Evolutionary conservation across 148 eudicot species (phyloP).

Genomic region (Nyssa sinensis): DNA sequence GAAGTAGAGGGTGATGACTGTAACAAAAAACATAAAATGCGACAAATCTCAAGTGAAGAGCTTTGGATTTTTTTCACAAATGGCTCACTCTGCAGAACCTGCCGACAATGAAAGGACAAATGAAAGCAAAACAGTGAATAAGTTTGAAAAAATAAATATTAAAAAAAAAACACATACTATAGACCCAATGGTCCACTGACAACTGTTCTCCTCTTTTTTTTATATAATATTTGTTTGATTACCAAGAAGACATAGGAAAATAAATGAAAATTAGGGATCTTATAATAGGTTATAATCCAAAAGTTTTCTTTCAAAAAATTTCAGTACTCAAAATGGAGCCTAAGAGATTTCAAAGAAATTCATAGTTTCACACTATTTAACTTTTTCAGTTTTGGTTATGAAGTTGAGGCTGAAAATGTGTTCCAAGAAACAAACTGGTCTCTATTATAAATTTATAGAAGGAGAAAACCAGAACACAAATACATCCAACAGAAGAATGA

Average conservation of each 20-base stretch:
- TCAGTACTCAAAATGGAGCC: background rate
- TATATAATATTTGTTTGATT: background rate
- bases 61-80: slow-evolving; percentile 58
- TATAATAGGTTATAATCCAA: no score
- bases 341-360: slow-evolving; percentile 5
- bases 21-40: slow-evolving; percentile 48
- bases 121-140: slow-evolving; percentile 4
- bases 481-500: background rate
- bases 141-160: background rate
- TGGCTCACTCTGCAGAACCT: slow-evolving; percentile 75
- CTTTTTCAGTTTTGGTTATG: no score
- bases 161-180: background rate
- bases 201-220: no score
- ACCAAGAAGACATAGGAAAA: no score
- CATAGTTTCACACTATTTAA: no score
- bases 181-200: background rate
- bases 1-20: slow-evolving; percentile 50
- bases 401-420: no score
- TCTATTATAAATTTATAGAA: no score
- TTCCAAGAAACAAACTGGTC: no score
- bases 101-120: slow-evolving; percentile 15
- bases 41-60: slow-evolving; percentile 52
- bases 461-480: background rate
- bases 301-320: slow-evolving; percentile 1
- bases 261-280: no score